Conservation (phyloP, 768 basidiomycete genomes). For the Pisolithus orientalis region DNA sequence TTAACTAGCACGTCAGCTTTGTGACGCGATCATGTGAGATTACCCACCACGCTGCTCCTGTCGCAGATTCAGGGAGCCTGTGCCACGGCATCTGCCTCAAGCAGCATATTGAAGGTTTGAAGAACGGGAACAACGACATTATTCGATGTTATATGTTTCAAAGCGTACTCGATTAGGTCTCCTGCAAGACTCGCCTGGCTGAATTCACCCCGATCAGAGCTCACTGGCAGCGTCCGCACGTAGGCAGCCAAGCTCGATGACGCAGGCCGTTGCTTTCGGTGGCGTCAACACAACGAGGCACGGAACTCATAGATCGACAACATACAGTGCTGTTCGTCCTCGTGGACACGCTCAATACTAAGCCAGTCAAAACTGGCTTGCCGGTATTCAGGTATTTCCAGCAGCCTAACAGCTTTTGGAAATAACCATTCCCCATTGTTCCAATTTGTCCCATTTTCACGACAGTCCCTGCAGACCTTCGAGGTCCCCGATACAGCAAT, state of each 20-base stretch:
- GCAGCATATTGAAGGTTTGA: slow-evolving; percentile 65
- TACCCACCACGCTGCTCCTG: slow-evolving; percentile 50
- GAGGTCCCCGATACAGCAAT: background rate
- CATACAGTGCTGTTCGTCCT: slow-evolving; percentile 82
- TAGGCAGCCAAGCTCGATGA: slow-evolving; percentile 56
- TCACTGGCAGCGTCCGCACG: slow-evolving; percentile 45
- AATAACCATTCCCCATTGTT: slow-evolving; percentile 70
- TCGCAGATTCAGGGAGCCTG: slow-evolving; percentile 37
- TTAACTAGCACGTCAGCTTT: slow-evolving; percentile 1
- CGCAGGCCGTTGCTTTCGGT: slow-evolving; percentile 59
- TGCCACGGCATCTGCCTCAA: slow-evolving; percentile 60
- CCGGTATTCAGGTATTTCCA: slow-evolving; percentile 60
- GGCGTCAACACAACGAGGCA: slow-evolving; percentile 11
- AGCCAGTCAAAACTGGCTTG: slow-evolving; percentile 55
- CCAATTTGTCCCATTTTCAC: slow-evolving; percentile 42
- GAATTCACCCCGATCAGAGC: slow-evolving; percentile 31
- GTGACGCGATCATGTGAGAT: slow-evolving; percentile 8
- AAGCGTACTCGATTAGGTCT: slow-evolving; percentile 53
- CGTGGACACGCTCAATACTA: slow-evolving; percentile 77
- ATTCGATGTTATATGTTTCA: slow-evolving; percentile 55
- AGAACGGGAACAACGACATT: slow-evolving; percentile 75
- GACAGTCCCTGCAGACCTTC: slow-evolving; percentile 25
- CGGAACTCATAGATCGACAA: slow-evolving; percentile 8
- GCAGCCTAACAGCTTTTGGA: slow-evolving; percentile 60
- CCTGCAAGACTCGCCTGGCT: slow-evolving; percentile 44